Evolutionary conservation across 2,329 filamentous ascomycete species (phyloP), one percentile per base, ranked within the genome.

Genomic region (Clonostachys chloroleuca): DNA sequence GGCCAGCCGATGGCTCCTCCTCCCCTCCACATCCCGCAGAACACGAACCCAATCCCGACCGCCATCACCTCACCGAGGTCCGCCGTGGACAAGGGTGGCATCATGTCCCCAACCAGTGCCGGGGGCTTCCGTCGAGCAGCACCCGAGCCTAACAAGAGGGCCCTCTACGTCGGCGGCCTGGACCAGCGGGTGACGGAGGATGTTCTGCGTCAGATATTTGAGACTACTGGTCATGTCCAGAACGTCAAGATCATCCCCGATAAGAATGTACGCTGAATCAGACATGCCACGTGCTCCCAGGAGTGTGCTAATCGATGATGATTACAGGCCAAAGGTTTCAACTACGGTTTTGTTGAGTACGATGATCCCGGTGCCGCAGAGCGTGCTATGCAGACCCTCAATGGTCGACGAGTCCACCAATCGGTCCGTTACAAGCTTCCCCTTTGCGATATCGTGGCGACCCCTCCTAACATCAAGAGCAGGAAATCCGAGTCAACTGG

Each of bases 401-500:
- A 97, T 65, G 94, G 94, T 47, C 87, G 94, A 57, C 84, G 92
- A 55, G 92, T 99, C 54, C 92, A 99, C 67, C 92, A 97, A 70
- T 89, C 89, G 65, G 92, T 95, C 84, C 68, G 86, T 67, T 20
- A 16, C 20, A 10, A 45, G 20, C 37, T 44, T 34, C 16, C 7
- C 35, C 18, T 18, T 6, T 34, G 20, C 30, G 42, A 20, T 12
- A 30, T n/a, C 40, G 36, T 40, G 12, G 16, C 40, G 13, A 20
- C 5, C 12, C 18, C 16, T n/a, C 14, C 36, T n/a, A 67, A 46
- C 67, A 56, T 45, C 10, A 36, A 17, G 43, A 46, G 49, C 63
- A 96, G 90, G 94, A 99, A 78, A 99, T 99, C 53, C 89, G 92
- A 47, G 94, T 99, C 61, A 99, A 99, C 76, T 99, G 94, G 94